Percentiles rank a stretch among this genome's conserved stretches.
phyloP scores from a whole-genome alignment of 768 basidiomycete genomes.

The Russula sp. region DNA sequence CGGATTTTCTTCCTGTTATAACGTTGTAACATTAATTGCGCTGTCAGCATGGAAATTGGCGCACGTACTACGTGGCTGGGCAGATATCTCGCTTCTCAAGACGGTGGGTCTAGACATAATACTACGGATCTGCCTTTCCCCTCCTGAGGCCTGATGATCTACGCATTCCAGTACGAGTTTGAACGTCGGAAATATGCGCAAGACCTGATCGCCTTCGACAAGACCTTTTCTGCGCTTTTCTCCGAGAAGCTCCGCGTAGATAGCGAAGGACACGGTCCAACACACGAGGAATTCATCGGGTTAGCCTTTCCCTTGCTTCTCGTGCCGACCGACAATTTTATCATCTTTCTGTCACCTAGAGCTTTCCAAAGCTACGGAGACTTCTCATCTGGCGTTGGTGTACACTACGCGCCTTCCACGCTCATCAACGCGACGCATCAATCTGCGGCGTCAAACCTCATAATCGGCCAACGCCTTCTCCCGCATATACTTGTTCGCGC shows the following conservation, averaged over 20 bases:
- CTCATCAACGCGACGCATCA: conserved; percentile 41
- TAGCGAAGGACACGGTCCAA: conserved; percentile 44
- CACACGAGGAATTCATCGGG: conserved; percentile 49
- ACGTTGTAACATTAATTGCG: background rate
- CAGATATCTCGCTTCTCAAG: conserved; percentile 45
- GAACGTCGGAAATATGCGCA: conserved; percentile 54
- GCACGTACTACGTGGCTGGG: conserved; percentile 49
- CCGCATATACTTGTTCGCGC: conserved; percentile 48
- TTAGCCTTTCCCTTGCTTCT: conserved; percentile 29
- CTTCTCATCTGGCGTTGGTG: conserved; percentile 49
- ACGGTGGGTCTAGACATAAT: conserved; percentile 39
- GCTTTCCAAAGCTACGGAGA: conserved; percentile 46
- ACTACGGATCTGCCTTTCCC: background rate
- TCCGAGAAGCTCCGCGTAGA: conserved; percentile 49
- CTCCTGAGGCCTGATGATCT: background rate
- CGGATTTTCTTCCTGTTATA: background rate
- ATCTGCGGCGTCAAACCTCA: conserved; percentile 40
- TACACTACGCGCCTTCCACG: conserved; percentile 47
- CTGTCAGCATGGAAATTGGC: conserved; percentile 51
- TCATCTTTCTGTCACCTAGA: conserved; percentile 32
- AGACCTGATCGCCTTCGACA: conserved; percentile 54
- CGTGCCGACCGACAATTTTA: background rate
- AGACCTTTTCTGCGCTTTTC: conserved; percentile 50
- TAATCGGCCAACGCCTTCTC: conserved; percentile 50
- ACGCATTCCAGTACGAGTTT: conserved; percentile 44